Conservation (phyloP, 2,329 filamentous ascomycete genomes). For the Colletotrichum sp. region DNA sequence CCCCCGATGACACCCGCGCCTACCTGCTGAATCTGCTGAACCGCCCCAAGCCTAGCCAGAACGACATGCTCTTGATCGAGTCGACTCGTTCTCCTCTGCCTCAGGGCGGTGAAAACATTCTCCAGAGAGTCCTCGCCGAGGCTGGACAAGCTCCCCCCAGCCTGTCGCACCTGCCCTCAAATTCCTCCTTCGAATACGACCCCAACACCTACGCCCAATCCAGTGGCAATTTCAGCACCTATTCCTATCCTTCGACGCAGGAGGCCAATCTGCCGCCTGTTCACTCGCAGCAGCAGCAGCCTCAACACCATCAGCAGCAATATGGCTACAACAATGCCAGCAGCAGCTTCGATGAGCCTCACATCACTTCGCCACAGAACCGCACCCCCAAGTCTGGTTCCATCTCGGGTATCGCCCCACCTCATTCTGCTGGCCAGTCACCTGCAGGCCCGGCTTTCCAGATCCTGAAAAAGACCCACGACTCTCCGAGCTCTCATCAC, state of each 20-base stretch:
- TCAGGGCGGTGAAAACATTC: conserved; percentile 23
- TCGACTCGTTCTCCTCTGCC: conserved; percentile 39
- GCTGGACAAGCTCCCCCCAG: conserved; percentile 10
- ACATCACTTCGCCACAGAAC: conserved; percentile 45
- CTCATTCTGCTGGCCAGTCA: conserved; percentile 30
- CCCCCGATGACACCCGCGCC: conserved; percentile 76
- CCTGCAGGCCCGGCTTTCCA: conserved; percentile 45
- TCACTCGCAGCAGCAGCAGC: conserved; percentile 28
- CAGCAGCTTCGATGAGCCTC: conserved; percentile 42
- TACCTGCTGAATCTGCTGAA: conserved; percentile 87
- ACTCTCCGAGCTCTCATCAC: conserved; percentile 39
- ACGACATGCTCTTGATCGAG: conserved; percentile 51
- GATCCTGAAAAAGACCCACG: conserved; percentile 55
- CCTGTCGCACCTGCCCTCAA: conserved; percentile 22
- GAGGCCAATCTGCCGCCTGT: conserved; percentile 23
- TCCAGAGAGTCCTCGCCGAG: conserved; percentile 16
- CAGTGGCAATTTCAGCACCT: conserved; percentile 23
- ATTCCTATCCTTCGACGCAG: conserved; percentile 21
- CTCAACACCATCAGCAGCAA: background rate
- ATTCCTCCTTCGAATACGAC: conserved; percentile 26
- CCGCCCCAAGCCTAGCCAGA: conserved; percentile 72
- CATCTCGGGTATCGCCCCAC: conserved; percentile 32
- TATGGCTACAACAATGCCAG: conserved; percentile 30
- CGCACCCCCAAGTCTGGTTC: conserved; percentile 45
- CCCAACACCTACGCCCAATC: conserved; percentile 24